phyloP scores from a whole-genome alignment of 169 alveolate species.

The Eimeria necatrix region DNA sequence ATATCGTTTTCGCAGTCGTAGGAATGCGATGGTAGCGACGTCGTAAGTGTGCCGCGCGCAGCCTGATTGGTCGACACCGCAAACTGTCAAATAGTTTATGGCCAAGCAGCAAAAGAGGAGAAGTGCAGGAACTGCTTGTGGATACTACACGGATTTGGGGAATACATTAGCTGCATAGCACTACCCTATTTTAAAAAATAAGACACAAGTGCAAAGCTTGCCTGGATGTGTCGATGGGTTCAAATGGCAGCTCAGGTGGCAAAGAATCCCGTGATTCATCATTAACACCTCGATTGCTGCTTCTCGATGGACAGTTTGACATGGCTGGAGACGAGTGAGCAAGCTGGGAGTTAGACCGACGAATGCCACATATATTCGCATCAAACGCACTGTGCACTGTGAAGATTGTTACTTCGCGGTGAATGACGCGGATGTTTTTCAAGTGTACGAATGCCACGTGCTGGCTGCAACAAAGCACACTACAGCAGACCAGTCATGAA shows the following conservation, averaged over 20 bases:
- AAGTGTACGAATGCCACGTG: conserved; percentile 64
- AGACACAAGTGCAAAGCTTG: neutral
- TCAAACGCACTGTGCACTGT: conserved; percentile 71
- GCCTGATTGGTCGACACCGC: conserved; percentile 37
- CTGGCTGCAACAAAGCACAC: conserved; percentile 35
- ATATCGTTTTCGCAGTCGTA: neutral
- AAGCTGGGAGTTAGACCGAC: conserved; percentile 41
- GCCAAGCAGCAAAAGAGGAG: no score
- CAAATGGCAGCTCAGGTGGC: conserved; percentile 44
- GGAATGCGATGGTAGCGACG: conserved; percentile 63
- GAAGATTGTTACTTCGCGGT: conserved; percentile 64
- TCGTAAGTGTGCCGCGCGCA: conserved; percentile 59
- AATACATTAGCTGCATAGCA: neutral
- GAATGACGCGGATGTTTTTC: conserved; percentile 67
- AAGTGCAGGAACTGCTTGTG: no score
- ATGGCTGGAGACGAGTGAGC: neutral
- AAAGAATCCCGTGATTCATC: conserved; percentile 44
- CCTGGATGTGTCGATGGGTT: conserved; percentile 72
- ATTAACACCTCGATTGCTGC: conserved; percentile 26
- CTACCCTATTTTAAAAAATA: neutral
- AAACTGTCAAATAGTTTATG: neutral
- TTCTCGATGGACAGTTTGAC: conserved; percentile 11
- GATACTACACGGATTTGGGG: no score
- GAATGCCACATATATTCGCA: conserved; percentile 49
- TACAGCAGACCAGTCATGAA: neutral